These are phyloP conservation scores for Entelexis paramagnoliae DNA, from an alignment of 1,139 yeast species.

Conservation along the genomic window DNA sequence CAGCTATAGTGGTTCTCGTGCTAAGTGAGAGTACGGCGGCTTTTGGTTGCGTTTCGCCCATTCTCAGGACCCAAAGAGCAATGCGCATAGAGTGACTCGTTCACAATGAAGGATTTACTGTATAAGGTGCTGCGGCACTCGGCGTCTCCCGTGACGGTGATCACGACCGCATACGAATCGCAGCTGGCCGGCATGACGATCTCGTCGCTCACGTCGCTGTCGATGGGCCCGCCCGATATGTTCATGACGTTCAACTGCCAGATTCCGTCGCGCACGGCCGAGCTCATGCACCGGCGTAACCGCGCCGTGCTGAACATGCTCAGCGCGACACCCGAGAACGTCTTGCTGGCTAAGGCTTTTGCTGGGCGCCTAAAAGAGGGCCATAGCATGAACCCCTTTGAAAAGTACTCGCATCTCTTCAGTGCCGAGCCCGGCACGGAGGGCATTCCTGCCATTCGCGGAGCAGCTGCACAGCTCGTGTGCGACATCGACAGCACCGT, in stretches of 20 bases:
- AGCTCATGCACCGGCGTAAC: conserved; percentile 41
- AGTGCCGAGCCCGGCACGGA: neutral
- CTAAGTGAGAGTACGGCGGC: neutral
- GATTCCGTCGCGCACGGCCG: conserved; percentile 69
- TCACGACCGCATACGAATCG: conserved; percentile 21
- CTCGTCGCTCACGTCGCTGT: conserved; percentile 69
- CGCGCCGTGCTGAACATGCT: conserved; percentile 67
- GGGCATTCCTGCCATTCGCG: conserved; percentile 17
- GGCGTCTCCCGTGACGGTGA: conserved; percentile 22
- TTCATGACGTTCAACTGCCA: conserved; percentile 72
- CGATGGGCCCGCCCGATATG: conserved; percentile 57
- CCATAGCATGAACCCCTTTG: conserved; percentile 29
- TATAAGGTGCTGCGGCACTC: conserved; percentile 20
- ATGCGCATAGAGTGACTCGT: neutral
- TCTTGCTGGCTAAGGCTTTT: conserved; percentile 33
- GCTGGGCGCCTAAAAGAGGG: conserved; percentile 30
- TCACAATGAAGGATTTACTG: conserved; percentile 13
- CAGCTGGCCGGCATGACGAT: conserved; percentile 56
- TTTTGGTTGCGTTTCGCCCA: neutral
- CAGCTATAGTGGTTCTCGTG: neutral
- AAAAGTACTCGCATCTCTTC: conserved; percentile 20
- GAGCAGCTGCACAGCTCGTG: conserved; percentile 15
- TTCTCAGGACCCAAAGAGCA: neutral
- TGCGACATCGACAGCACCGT: conserved; percentile 15
- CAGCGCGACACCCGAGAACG: conserved; percentile 47